Conservation (phyloP, 2,329 filamentous ascomycete genomes). For the Graphilbum ipis-grandicollis region DNA sequence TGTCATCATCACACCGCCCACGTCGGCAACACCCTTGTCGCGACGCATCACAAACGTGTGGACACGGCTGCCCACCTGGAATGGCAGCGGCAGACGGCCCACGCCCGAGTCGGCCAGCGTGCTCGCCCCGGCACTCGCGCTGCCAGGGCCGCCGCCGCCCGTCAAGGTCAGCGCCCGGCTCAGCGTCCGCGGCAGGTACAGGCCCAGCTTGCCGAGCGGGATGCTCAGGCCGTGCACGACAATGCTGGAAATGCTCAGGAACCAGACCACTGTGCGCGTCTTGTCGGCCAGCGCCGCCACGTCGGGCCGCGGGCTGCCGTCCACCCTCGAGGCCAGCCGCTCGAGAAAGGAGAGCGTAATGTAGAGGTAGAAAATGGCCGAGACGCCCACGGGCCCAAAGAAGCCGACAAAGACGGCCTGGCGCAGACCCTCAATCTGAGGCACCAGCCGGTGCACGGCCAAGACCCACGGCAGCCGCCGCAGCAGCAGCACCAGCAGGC, state of each 20-base stretch:
- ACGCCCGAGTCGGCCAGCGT: constrained; percentile 4
- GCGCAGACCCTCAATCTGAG: constrained; percentile 55
- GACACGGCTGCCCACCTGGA: constrained; percentile 15
- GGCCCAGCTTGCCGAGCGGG: constrained; percentile 51
- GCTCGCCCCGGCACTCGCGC: background rate
- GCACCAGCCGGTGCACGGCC: constrained; percentile 56
- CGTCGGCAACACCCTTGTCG: too few relatives aligned
- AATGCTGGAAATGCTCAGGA: constrained; percentile 66
- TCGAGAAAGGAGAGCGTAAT: constrained; percentile 59
- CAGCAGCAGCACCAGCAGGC: constrained; percentile 58
- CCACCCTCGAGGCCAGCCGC: constrained; percentile 34
- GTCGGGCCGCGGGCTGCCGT: constrained; percentile 47
- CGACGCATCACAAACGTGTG: constrained; percentile 11
- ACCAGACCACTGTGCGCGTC: constrained; percentile 66
- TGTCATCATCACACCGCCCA: background rate
- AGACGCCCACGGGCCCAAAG: constrained; percentile 86
- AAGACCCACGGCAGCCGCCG: constrained; percentile 64
- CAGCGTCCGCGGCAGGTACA: constrained; percentile 46
- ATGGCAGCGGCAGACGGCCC: constrained; percentile 7
- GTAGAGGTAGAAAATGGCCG: constrained; percentile 80
- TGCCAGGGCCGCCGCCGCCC: background rate
- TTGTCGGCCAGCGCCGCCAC: constrained; percentile 47
- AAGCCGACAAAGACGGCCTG: constrained; percentile 82
- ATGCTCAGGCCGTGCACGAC: constrained; percentile 74
- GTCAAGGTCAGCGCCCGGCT: constrained; percentile 22